Percentiles rank a stretch among this genome's conserved stretches.
These are phyloP conservation scores for Mycena galopus DNA, from an alignment of 768 basidiomycete genomes.

Conservation along the genomic window DNA sequence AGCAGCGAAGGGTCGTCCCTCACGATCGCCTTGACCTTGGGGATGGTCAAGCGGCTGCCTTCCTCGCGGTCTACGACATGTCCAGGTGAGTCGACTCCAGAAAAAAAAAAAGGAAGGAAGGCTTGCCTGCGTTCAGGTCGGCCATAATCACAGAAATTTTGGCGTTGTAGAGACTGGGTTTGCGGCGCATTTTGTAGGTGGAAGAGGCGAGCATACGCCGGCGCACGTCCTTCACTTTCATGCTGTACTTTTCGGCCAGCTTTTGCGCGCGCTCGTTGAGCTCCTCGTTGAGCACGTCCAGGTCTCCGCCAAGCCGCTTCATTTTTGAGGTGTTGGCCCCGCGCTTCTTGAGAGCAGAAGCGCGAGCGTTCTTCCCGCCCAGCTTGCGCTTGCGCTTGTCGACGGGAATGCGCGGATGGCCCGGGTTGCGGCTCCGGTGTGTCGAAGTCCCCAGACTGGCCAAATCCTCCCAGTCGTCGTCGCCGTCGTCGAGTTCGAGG, in stretches of 20 bases:
- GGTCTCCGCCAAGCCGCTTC: background rate
- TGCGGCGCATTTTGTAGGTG: background rate
- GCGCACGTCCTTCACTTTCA: background rate
- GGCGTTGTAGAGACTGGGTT: background rate
- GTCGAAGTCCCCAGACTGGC: constrained; percentile 1
- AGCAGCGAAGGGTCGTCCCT: background rate
- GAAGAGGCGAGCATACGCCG: background rate
- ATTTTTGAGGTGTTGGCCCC: background rate
- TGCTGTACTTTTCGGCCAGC: background rate
- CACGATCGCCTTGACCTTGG: background rate
- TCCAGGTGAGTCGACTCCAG: background rate
- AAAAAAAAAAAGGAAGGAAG: background rate
- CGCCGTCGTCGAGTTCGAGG: constrained; percentile 4
- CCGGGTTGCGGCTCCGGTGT: constrained; percentile 15
- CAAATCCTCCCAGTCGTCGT: background rate
- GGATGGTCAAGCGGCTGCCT: background rate
- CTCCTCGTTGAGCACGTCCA: background rate
- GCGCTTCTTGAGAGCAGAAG: background rate
- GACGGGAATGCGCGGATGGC: background rate
- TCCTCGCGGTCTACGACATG: background rate
- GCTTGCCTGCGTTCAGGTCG: background rate
- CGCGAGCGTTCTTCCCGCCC: background rate
- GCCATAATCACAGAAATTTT: background rate
- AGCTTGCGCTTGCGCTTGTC: background rate
- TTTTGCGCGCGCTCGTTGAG: background rate